These are phyloP conservation scores for Flammula alnicola DNA, from an alignment of 1,284 basidiomycete species.

Conservation along the genomic window DNA sequence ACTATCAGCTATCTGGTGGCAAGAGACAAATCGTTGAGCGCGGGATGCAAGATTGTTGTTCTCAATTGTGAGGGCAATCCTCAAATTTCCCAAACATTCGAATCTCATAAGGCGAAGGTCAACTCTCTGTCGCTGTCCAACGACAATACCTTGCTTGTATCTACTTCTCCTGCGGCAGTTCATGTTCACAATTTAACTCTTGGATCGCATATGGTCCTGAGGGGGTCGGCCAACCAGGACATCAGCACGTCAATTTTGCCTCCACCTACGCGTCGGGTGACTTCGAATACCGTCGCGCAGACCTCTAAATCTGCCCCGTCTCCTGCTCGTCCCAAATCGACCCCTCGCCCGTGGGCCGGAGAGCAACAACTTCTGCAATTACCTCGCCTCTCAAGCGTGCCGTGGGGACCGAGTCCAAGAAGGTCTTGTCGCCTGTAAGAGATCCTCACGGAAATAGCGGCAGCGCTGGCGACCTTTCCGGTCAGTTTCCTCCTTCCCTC, in stretches of 20 bases:
- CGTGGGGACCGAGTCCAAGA: conserved; percentile 30
- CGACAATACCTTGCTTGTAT: conserved; percentile 60
- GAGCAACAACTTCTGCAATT: conserved; percentile 25
- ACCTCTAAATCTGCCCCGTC: conserved; percentile 26
- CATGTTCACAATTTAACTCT: conserved; percentile 63
- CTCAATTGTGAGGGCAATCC: conserved; percentile 57
- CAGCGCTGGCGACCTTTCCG: conserved; percentile 33
- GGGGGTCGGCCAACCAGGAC: conserved; percentile 45
- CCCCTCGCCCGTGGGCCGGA: conserved; percentile 25
- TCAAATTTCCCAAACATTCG: conserved; percentile 58
- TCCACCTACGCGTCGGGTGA: conserved; percentile 24
- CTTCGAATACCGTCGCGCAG: too few relatives aligned
- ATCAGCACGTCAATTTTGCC: conserved; percentile 54
- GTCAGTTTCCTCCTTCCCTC: conserved; percentile 20
- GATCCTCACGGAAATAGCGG: conserved; percentile 47
- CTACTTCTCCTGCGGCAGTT: conserved; percentile 53
- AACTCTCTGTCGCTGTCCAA: conserved; percentile 60
- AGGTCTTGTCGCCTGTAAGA: conserved; percentile 45
- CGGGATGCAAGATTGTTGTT: conserved; percentile 58
- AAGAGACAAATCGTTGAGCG: conserved; percentile 52
- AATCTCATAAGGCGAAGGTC: conserved; percentile 60
- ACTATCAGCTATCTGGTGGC: conserved; percentile 45
- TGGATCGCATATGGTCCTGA: conserved; percentile 54
- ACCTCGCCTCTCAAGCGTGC: conserved; percentile 17
- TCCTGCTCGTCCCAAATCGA: conserved; percentile 27